Conservation (phyloP, 306 rosid species). For the Abrus pulchellus region DNA sequence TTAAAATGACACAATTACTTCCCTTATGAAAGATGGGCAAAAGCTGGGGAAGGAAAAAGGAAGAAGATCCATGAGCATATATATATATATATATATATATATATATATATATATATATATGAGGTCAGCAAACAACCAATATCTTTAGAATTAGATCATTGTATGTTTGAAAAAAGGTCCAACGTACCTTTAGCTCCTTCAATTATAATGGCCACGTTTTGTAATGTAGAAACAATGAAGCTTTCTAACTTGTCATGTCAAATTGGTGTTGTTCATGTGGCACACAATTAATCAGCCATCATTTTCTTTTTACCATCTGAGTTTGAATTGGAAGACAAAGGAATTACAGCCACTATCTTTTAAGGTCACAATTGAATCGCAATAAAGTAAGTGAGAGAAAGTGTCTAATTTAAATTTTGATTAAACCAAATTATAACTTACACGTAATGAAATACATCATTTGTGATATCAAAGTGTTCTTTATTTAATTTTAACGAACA, state of each 20-base stretch:
- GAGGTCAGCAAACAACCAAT: conserved; percentile 32
- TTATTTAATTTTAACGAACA: no score
- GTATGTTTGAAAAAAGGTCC: conserved; percentile 1
- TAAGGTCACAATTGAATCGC: no score
- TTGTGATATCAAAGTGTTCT: no score
- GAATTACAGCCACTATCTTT: neutral
- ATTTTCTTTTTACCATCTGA: neutral
- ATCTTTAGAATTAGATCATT: conserved; percentile 15
- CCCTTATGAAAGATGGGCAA: conserved; percentile 2
- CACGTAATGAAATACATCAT: no score
- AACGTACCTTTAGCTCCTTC: conserved; percentile 26
- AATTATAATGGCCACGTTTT: conserved; percentile 38
- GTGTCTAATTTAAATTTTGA: no score
- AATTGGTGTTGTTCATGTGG: conserved; percentile 1
- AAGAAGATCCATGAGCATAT: neutral
- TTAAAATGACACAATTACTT: conserved; percentile 33
- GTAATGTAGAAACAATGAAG: conserved; percentile 15
- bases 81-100: conserved; percentile 30
- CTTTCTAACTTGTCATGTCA: conserved; percentile 38
- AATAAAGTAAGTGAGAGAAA: no score
- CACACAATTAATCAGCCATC: conserved; percentile 3
- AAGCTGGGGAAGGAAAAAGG: neutral
- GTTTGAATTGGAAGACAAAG: conserved; percentile 8
- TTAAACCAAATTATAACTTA: no score
- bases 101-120: conserved; percentile 33